Conservation (phyloP, 1,284 basidiomycete species). For the Dichomitus squalens region DNA sequence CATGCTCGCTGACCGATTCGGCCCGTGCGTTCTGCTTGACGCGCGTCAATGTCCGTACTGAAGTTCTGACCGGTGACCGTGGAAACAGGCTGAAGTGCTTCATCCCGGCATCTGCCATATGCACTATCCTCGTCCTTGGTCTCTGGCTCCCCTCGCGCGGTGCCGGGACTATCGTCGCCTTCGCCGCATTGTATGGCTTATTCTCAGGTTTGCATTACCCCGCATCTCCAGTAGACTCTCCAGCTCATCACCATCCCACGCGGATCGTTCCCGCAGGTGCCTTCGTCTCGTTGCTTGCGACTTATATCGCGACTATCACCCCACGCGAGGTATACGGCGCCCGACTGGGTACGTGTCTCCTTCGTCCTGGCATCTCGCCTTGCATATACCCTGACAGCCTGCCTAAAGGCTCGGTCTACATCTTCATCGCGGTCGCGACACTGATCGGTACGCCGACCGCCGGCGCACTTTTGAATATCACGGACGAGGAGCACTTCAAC, state of each 20-base stretch:
- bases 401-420: slow-evolving; percentile 36
- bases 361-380: not conserved
- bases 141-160: slow-evolving; percentile 21
- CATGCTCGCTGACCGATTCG: slow-evolving; percentile 17
- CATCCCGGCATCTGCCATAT: slow-evolving; percentile 14
- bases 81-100: slow-evolving; percentile 12
- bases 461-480: slow-evolving; percentile 32
- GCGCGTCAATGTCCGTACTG: not conserved
- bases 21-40: slow-evolving; percentile 7
- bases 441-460: slow-evolving; percentile 28
- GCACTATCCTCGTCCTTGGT: slow-evolving; percentile 15
- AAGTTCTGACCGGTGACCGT: not conserved
- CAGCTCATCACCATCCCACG: no score
- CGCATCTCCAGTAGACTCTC: not conserved
- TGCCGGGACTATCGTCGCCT: slow-evolving; percentile 17
- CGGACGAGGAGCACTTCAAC: slow-evolving; percentile 30
- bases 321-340: slow-evolving; percentile 22
- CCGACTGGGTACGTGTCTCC: slow-evolving; percentile 12
- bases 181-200: slow-evolving; percentile 20
- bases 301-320: slow-evolving; percentile 22
- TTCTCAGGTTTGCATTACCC: slow-evolving; percentile 9
- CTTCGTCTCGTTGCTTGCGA: slow-evolving; percentile 19
- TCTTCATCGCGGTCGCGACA: slow-evolving; percentile 15
- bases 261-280: slow-evolving; percentile 3
- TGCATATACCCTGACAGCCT: not conserved